Evolutionary conservation across 176 grass and related monocot species (phyloP), one percentile per base, ranked within the genome.

Genomic region (Aegilops tauschii): DNA sequence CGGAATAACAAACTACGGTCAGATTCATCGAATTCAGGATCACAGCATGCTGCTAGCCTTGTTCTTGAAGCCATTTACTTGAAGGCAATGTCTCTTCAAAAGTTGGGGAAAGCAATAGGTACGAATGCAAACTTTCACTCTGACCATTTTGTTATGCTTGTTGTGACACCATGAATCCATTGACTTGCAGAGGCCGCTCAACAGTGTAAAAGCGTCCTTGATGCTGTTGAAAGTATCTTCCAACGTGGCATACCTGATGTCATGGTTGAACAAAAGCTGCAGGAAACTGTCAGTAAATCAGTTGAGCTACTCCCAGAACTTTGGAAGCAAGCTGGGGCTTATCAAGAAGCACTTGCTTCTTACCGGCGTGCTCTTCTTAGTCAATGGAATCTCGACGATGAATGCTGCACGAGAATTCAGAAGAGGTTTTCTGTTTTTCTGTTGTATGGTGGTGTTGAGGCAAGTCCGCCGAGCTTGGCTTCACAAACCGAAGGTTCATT

Each of bases 51-150:
- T 40, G 94, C 97, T 65, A 99, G 90, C 69, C 97, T 96, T 63
- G 92, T 99, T 78, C 90, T 99, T 56, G 97, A 99, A 90, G 97
- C 97, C 63, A 96, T 99, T 87, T 99, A 96, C 87, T 90, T 96
- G 87, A 99, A 97, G 83, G 90, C 97, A 42, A 94, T 99, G 97
- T 96, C 97, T 25, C 90, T 99, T 59, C 90, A 96, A 61, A 99
- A 96, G 75, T 85, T 99, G 82, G 92, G 89, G 29, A 96, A 91
- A 88, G 88, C 92, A 65, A 91, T 76, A 21, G 97, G 97, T 96
- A 94, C 66, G 84, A 20, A 86, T 40, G 37, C 35, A 87, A 81
- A 85, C 69, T 85, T 35, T 61, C 9, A 18, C 78, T 68, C 31
- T 37, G 35, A 32, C 44, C 34, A 25, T 79, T 75, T 86, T 73